Evolutionary conservation across 495 filamentous ascomycete genomes (phyloP).

Genomic region (Hypoxylon lienhwacheense): DNA sequence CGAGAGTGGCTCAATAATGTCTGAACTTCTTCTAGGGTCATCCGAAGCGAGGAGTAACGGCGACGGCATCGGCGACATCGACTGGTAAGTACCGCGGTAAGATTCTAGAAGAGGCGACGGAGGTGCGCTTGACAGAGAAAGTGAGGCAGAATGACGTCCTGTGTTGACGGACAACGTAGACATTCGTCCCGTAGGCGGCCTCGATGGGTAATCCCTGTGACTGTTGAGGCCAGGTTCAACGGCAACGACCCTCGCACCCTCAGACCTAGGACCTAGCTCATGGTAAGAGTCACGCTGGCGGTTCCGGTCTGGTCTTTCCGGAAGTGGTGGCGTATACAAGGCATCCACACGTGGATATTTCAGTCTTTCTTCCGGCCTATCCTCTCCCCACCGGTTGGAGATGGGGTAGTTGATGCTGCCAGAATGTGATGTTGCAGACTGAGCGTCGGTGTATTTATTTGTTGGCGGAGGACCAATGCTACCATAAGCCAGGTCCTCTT

Average conservation of each 20-base stretch:
- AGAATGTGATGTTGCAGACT: conserved; percentile 37
- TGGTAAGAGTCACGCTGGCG: conserved; percentile 39
- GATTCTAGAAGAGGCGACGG: conserved; percentile 86
- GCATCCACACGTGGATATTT: conserved; percentile 47
- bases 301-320: conserved; percentile 11
- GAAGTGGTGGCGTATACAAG: conserved; percentile 12
- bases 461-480: conserved; percentile 19
- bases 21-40: conserved; percentile 36
- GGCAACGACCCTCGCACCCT: conserved; percentile 39
- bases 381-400: conserved; percentile 55
- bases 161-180: conserved; percentile 49
- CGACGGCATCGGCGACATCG: conserved; percentile 91
- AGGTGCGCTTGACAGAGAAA: conserved; percentile 61
- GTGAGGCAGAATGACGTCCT: conserved; percentile 42
- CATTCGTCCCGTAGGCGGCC: conserved; percentile 53
- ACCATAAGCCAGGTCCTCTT: conserved; percentile 53
- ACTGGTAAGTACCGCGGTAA: conserved; percentile 93
- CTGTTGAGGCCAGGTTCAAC: conserved; percentile 40
- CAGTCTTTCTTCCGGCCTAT: conserved; percentile 47
- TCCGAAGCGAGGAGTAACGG: conserved; percentile 56
- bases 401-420: conserved; percentile 49
- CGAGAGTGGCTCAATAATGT: conserved; percentile 46
- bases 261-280: conserved; percentile 32
- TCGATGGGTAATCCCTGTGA: conserved; percentile 48
- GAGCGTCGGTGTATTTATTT: conserved; percentile 20